Evolutionary conservation across 108 stramenopile genomes (phyloP), one percentile per base, ranked within the genome.

Genomic region (Fragilaria radians): DNA sequence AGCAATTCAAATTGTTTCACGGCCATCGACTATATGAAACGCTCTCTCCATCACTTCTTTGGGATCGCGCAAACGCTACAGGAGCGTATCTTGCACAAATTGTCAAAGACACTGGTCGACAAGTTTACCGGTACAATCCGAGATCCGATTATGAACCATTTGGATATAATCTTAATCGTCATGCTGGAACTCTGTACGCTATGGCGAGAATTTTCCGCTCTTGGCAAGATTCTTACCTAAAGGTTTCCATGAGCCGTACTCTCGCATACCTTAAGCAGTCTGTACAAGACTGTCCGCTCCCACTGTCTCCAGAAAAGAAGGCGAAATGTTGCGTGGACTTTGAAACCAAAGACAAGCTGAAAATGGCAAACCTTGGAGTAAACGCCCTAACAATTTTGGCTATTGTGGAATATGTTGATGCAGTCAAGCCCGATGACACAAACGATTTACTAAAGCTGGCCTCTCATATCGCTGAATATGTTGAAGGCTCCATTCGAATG

Each of bases 241-340:
- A 21, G 9, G 22, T 18, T 7, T 9, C 23, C 50, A 24, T 51
- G 50, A 21, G 22, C 7, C 50, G 50, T 24, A 25, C 50, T 7
- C 50, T 51, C 17, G 23, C 7, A 7, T 51, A 51, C 19, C 24
- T 51, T 7, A 24, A 24, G 50, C 23, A 51, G 23, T 24, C 50
- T 5, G 22, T 51, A 7, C n/a, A 51, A 51, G 23, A 19, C 22
- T 51, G 50, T 21, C 50, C 50, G 9, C 5, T 25, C 7, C 50
- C 50, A 21, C 24, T 24, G 17, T 19, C n/a, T 19, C 50, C 50
- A 51, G 24, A 19, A 5, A 51, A 19, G 50, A 25, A 24, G 7
- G 50, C 50, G 17, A 51, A 51, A 21, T 51, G 50, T 51, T 19
- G 7, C 7, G 50, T 51, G 7, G 50, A 51, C n/a, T 42, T 42